Conservation (phyloP, 371 early-diverging fungal species). For the Apophysomyces ossiformis region DNA sequence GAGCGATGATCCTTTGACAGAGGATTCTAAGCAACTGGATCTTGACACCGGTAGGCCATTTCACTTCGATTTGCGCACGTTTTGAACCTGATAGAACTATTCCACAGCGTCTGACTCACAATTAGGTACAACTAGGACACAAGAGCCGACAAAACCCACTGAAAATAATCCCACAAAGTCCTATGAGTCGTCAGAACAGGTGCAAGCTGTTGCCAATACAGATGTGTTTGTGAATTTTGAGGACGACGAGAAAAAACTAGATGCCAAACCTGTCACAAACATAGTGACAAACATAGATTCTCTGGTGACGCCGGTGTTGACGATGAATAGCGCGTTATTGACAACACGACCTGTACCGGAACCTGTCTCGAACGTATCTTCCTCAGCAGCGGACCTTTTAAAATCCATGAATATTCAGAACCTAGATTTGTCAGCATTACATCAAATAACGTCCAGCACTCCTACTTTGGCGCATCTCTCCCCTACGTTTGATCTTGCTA, state of each 20-base stretch:
- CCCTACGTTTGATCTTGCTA: slow-evolving; percentile 14
- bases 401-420: slow-evolving; percentile 17
- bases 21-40: not conserved
- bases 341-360: not conserved
- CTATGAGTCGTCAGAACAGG: not conserved
- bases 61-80: not conserved
- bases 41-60: not conserved
- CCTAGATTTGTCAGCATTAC: slow-evolving; percentile 15
- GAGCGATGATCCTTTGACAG: slow-evolving; percentile 33
- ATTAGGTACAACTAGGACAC: not conserved
- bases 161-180: not conserved
- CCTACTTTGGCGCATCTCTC: slow-evolving; percentile 18
- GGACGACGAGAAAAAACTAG: slow-evolving; percentile 11
- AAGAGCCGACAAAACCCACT: not conserved
- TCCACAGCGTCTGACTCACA: not conserved
- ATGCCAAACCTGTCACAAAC: not conserved
- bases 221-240: slow-evolving; percentile 18
- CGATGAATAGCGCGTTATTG: slow-evolving; percentile 12
- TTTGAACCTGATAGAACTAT: not conserved
- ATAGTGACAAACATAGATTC: slow-evolving; percentile 9
- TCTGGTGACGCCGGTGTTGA: slow-evolving; percentile 12
- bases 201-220: not conserved
- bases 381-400: slow-evolving; percentile 7
- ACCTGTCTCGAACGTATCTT: slow-evolving; percentile 4
- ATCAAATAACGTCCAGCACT: slow-evolving; percentile 19